These are phyloP conservation scores for Arabidopsis lyrata DNA, from an alignment of 441 rosid genomes.

Conservation along the genomic window DNA sequence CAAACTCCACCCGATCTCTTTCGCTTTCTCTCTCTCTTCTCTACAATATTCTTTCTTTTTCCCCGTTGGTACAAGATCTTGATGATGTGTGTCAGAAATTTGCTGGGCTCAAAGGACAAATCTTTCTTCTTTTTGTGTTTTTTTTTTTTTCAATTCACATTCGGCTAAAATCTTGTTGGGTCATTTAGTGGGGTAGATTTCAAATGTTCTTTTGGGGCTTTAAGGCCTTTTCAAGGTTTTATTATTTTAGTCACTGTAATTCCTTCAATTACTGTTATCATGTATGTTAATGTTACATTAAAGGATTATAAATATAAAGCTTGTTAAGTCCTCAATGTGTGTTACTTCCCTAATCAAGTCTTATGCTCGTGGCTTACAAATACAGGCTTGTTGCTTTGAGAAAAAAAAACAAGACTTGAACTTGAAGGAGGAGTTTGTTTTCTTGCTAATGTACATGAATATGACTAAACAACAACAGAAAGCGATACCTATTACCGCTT, in stretches of 20 bases:
- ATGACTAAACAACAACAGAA: constrained; percentile 43
- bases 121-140: not conserved
- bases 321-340: not conserved
- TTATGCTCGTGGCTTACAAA: constrained; percentile 6
- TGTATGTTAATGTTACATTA: too few species aligned
- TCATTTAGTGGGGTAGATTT: constrained; percentile 24
- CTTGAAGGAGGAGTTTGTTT: constrained; percentile 5
- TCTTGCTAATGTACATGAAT: constrained; percentile 36
- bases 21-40: constrained; percentile 27
- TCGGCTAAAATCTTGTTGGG: constrained; percentile 25
- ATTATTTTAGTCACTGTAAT: not conserved
- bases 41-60: not conserved
- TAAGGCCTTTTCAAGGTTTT: constrained; percentile 25
- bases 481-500: constrained; percentile 31
- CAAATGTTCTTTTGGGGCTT: constrained; percentile 31
- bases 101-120: constrained; percentile 26
- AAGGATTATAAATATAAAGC: too few species aligned
- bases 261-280: not conserved
- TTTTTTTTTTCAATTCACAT: not conserved
- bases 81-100: constrained; percentile 35
- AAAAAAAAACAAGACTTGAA: constrained; percentile 1
- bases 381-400: constrained; percentile 9
- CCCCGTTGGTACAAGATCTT: constrained; percentile 31
- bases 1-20: constrained; percentile 24
- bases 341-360: not conserved